phyloP scores from a whole-genome alignment of 192 early-diverging fungal genomes.

The Backusella circina region DNA sequence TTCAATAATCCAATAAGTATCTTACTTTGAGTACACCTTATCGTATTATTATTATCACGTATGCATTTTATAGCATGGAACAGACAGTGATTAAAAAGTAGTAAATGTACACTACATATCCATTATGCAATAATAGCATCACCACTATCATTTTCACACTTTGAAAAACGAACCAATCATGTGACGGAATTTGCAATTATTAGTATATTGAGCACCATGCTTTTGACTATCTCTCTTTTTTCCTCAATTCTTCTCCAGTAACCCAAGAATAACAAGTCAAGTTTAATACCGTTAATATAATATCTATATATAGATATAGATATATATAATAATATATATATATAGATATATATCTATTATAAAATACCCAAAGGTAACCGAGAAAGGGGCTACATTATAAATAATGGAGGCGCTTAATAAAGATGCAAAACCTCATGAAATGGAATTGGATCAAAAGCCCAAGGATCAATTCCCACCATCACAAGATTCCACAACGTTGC shows the following conservation, averaged over 20 bases:
- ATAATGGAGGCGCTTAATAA: background rate
- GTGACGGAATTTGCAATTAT: background rate
- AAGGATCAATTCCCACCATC: background rate
- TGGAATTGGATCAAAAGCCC: background rate
- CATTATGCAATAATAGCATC: no score
- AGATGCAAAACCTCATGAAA: background rate
- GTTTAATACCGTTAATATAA: no score
- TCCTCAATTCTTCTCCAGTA: background rate
- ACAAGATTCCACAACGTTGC: background rate
- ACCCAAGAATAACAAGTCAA: background rate
- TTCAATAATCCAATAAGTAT: no score
- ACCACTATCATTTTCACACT: background rate
- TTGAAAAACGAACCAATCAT: background rate
- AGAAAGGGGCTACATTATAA: background rate
- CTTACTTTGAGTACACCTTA: no score
- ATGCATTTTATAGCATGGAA: no score
- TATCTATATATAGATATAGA: background rate
- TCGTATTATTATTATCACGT: no score
- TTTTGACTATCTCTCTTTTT: background rate
- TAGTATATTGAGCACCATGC: background rate
- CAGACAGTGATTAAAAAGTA: no score
- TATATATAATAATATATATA: background rate
- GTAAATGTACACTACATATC: no score
- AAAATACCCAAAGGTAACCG: no score
- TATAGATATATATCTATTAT: no score